Evolutionary conservation across 2,329 filamentous ascomycete species (phyloP), one percentile per base, ranked within the genome.

Genomic region (Ramularia endophylla): DNA sequence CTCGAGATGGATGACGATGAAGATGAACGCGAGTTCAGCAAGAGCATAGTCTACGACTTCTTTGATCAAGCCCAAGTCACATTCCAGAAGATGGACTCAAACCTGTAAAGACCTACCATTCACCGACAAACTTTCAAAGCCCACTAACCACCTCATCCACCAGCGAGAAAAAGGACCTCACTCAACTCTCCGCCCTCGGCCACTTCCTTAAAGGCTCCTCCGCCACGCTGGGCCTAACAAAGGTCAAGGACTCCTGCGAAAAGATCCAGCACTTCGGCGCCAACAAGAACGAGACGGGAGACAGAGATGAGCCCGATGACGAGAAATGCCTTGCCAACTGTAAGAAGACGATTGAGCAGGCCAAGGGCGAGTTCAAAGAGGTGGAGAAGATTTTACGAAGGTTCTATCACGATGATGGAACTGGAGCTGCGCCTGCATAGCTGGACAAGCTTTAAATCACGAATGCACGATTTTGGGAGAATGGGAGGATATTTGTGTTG

Each of bases 201-300:
- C 92, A 98, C 68, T 98, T 95, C 70, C 75, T 98, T 54, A 98
- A 98, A 69, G 92, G 92, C 46, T 97, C 90, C 5, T 95, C 90
- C 7, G 90, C 92, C 28, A 95, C 92, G 3, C 77, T 98, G 40
- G 92, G 92, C 33, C 77, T 97, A 41, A 83, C 78, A 57, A 94
- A 94, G 65, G 84, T 98, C 57, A 86, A 87, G 64, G 88, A 95
- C 59, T 83, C 80, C 48, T 98, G 92, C 69, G 89, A 97, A 68
- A 88, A 94, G 73, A 95, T 98, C 58, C 90, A 98, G 66, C 84
- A 94, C 60, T 94, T 82, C 63, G 90, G 90, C 53, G 84, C 85
- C 58, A 74, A 77, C 57, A 87, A 89, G 66, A 88, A 90, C 54
- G 78, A 86, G 46, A 82, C 85, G 31, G 88, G 88, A 30, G 74